These are phyloP conservation scores for Setomelanomma holmii DNA, from an alignment of 2,329 filamentous ascomycete species.

Conservation along the genomic window DNA sequence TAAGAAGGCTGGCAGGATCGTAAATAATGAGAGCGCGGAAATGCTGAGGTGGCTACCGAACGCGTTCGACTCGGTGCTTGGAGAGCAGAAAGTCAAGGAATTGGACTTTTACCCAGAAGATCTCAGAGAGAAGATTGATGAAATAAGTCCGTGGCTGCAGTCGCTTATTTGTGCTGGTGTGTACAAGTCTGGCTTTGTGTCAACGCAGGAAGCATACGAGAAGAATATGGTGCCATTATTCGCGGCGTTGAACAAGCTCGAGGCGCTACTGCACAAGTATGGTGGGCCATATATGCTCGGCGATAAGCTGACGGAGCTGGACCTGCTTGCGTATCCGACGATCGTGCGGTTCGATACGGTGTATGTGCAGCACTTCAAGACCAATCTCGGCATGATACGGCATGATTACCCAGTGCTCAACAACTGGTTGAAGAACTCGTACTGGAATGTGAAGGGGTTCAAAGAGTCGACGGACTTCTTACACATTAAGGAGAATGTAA, in stretches of 20 bases:
- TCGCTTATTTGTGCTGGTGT: constrained; percentile 65
- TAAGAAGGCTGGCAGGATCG: constrained; percentile 61
- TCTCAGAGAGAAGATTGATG: constrained; percentile 60
- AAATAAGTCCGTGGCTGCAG: constrained; percentile 61
- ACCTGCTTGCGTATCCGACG: constrained; percentile 65
- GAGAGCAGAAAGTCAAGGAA: constrained; percentile 45
- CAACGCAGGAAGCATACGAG: constrained; percentile 63
- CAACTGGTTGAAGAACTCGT: constrained; percentile 67
- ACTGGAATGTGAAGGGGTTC: constrained; percentile 64
- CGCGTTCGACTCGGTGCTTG: constrained; percentile 61
- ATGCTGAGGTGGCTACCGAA: constrained; percentile 65
- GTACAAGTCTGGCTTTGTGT: constrained; percentile 68
- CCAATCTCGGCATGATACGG: constrained; percentile 67
- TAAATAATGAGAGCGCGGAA: constrained; percentile 69
- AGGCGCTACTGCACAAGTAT: constrained; percentile 55
- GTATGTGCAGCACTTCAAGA: constrained; percentile 73
- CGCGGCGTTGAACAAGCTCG: constrained; percentile 65
- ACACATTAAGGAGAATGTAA: constrained; percentile 71
- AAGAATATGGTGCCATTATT: constrained; percentile 63
- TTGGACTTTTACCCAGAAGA: constrained; percentile 62
- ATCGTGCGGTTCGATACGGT: constrained; percentile 66
- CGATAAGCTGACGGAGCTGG: constrained; percentile 63
- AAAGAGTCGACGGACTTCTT: constrained; percentile 68
- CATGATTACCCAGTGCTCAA: constrained; percentile 67
- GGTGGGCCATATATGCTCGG: constrained; percentile 66